Conservation (phyloP, 2,329 filamentous ascomycete genomes). For the Coniosporium tulheliwenetii region DNA sequence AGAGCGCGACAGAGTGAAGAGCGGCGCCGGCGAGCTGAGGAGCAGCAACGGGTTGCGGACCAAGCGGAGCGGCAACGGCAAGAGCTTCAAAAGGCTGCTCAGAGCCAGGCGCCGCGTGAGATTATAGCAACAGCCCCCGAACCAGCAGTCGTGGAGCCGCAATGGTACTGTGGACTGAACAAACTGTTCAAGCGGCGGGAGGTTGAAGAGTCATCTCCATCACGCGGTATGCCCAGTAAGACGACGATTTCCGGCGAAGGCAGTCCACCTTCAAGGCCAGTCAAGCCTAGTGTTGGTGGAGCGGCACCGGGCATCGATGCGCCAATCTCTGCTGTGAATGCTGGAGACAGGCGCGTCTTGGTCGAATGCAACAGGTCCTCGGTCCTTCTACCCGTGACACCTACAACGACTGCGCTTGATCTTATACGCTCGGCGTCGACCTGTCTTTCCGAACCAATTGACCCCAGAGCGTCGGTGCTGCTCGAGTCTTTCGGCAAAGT, state of each 20-base stretch:
- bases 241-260: neutral
- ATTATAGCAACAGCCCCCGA: no score
- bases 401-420: constrained; percentile 59
- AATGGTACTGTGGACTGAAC: no score
- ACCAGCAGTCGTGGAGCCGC: no score
- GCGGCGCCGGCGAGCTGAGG: no score
- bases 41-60: no score
- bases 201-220: constrained; percentile 5
- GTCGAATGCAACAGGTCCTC: constrained; percentile 57
- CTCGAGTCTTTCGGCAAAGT: constrained; percentile 62
- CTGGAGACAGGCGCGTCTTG: constrained; percentile 59
- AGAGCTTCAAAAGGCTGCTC: no score
- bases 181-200: constrained; percentile 17
- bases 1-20: no score
- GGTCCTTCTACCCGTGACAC: constrained; percentile 55
- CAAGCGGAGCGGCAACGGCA: no score
- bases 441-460: constrained; percentile 47
- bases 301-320: constrained; percentile 50
- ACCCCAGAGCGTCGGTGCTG: constrained; percentile 51
- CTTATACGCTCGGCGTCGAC: constrained; percentile 53
- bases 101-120: no score
- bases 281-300: constrained; percentile 26
- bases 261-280: constrained; percentile 6
- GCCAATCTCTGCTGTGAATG: constrained; percentile 66
- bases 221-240: constrained; percentile 3